Conservation (phyloP, 2,329 filamentous ascomycete species). For the Ceratocystis colombiana region DNA sequence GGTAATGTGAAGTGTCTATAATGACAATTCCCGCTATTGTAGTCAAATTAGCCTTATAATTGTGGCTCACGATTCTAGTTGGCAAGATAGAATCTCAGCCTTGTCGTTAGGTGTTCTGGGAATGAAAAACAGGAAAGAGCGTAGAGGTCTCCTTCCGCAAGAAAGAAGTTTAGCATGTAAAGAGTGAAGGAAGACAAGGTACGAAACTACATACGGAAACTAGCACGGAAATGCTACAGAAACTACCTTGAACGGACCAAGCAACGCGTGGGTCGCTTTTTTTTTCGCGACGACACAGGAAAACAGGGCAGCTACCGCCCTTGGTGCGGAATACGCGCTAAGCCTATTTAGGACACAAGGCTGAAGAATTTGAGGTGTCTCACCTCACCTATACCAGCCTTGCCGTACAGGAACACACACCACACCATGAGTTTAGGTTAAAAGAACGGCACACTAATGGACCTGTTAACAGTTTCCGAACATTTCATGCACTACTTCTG, state of each 20-base stretch:
- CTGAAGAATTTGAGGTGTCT: constrained; percentile 27
- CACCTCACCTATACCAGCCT: no score
- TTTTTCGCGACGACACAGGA: constrained; percentile 31
- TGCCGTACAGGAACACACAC: no score
- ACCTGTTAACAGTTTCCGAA: no score
- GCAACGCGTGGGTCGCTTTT: constrained; percentile 31
- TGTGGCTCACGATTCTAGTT: background rate
- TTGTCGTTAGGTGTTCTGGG: background rate
- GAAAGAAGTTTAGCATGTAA: constrained; percentile 1
- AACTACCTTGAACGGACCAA: constrained; percentile 32
- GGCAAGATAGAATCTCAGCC: background rate
- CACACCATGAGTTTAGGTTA: background rate
- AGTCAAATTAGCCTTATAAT: background rate
- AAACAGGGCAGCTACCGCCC: constrained; percentile 16
- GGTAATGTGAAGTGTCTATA: background rate
- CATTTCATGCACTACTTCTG: no score
- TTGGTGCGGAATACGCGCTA: constrained; percentile 29
- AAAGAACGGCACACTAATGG: background rate
- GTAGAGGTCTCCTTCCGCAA: background rate
- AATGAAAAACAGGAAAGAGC: constrained; percentile 1
- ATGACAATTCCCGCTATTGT: background rate
- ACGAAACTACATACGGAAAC: background rate
- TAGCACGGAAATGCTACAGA: background rate
- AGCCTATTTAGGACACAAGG: constrained; percentile 32
- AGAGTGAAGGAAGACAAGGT: background rate